A percentile compares a stretch with the other conserved stretches of the same genome.
phyloP scores from a whole-genome alignment of 306 rosid genomes.

The Sicyos edulis region DNA sequence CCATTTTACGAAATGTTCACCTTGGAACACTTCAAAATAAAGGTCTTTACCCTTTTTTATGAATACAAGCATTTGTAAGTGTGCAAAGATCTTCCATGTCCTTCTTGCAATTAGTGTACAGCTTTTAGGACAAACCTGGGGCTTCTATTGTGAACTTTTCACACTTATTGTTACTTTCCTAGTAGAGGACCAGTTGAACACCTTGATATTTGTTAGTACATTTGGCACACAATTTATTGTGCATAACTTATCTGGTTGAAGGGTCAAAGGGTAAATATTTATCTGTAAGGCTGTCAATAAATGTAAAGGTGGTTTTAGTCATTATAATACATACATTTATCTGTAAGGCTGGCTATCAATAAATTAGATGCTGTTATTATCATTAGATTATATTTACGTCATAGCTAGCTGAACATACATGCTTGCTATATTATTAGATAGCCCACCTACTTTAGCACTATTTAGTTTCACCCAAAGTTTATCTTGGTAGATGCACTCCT shows the following conservation, averaged over 20 bases:
- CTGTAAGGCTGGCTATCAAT: not conserved
- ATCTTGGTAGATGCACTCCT: not conserved
- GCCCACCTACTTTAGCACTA: not conserved
- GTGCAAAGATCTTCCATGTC: not conserved
- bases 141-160: not conserved
- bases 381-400: not conserved
- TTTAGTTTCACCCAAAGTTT: not conserved
- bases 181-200: not conserved
- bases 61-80: not conserved
- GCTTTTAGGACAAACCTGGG: not conserved
- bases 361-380: not conserved
- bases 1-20: not conserved
- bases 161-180: not conserved
- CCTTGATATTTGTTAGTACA: conserved; percentile 1
- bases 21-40: not conserved
- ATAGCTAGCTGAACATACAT: not conserved
- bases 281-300: conserved; percentile 1
- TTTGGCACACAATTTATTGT: not conserved
- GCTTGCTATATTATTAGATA: not conserved
- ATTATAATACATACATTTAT: not conserved
- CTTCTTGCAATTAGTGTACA: not conserved
- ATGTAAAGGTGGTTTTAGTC: not conserved
- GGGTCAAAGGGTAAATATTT: not conserved
- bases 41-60: not conserved
- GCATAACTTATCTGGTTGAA: not conserved